Evolutionary conservation across 768 basidiomycete genomes (phyloP).

Genomic region (Amanita rubescens): DNA sequence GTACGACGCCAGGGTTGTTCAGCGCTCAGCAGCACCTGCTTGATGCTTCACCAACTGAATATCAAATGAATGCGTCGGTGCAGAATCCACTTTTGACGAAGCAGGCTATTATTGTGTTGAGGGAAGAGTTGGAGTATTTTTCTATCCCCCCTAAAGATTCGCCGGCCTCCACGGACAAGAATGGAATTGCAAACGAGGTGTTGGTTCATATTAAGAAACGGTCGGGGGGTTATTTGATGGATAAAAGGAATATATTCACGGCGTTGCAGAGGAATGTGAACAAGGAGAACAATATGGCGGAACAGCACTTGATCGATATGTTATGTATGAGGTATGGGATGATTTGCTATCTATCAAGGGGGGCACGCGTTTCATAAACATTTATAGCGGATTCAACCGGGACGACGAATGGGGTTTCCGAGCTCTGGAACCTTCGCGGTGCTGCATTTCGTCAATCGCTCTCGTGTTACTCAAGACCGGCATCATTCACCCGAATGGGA

Average conservation of each 20-base stretch:
- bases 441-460: conserved; percentile 97
- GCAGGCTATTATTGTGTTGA: conserved; percentile 96
- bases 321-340: conserved; percentile 90
- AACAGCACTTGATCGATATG: conserved; percentile 99
- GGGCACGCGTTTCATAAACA: not conserved
- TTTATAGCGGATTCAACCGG: conserved; percentile 82
- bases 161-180: conserved; percentile 57
- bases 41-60: conserved; percentile 58
- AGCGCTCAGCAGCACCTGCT: conserved; percentile 73
- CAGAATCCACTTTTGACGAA: conserved; percentile 92
- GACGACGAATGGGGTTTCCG: conserved; percentile 99
- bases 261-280: conserved; percentile 98
- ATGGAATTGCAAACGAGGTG: conserved; percentile 72
- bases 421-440: conserved; percentile 90
- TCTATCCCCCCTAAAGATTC: conserved; percentile 79
- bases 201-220: conserved; percentile 77
- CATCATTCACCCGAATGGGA: conserved; percentile 67
- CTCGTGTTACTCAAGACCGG: conserved; percentile 97
- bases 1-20: conserved; percentile 63
- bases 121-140: conserved; percentile 98
- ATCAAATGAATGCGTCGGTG: conserved; percentile 45
- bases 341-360: not conserved
- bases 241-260: conserved; percentile 90
- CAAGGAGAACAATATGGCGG: conserved; percentile 97
- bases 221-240: conserved; percentile 84